Percentiles rank a stretch among this genome's conserved stretches.
Evolutionary conservation across 106 monocot species (phyloP).

Genomic region (Ottelia alismoides): DNA sequence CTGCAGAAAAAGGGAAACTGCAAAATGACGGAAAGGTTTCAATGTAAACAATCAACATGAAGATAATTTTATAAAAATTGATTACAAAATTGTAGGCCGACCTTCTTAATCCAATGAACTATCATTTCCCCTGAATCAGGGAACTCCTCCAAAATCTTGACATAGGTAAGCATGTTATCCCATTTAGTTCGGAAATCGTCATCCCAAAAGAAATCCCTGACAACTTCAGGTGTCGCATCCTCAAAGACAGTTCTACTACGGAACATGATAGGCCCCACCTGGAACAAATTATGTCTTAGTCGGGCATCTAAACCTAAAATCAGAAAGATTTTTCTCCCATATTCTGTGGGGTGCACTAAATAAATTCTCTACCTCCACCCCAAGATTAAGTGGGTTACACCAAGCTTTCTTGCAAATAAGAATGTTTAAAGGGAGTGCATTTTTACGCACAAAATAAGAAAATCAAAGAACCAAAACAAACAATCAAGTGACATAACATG

Average conservation of each 20-base stretch:
- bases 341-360: too few species aligned
- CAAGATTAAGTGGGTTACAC: too few species aligned
- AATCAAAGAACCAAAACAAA: too few species aligned
- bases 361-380: too few species aligned
- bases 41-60: constrained; percentile 3
- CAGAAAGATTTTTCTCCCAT: too few species aligned
- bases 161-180: constrained; percentile 86
- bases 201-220: constrained; percentile 98
- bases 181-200: constrained; percentile 86
- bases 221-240: constrained; percentile 88
- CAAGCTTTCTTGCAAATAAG: too few species aligned
- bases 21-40: constrained; percentile 13
- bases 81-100: too few species aligned
- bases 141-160: constrained; percentile 66
- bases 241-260: constrained; percentile 86
- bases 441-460: too few species aligned
- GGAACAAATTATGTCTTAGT: constrained; percentile 4
- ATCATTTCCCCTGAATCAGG: constrained; percentile 54
- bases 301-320: too few species aligned
- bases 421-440: too few species aligned
- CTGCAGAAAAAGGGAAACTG: constrained; percentile 99
- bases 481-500: too few species aligned
- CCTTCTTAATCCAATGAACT: constrained; percentile 98
- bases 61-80: too few species aligned
- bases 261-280: constrained; percentile 67